Evolutionary conservation across 148 eudicot species (phyloP).

Genomic region (Rhododendron ovatum): DNA sequence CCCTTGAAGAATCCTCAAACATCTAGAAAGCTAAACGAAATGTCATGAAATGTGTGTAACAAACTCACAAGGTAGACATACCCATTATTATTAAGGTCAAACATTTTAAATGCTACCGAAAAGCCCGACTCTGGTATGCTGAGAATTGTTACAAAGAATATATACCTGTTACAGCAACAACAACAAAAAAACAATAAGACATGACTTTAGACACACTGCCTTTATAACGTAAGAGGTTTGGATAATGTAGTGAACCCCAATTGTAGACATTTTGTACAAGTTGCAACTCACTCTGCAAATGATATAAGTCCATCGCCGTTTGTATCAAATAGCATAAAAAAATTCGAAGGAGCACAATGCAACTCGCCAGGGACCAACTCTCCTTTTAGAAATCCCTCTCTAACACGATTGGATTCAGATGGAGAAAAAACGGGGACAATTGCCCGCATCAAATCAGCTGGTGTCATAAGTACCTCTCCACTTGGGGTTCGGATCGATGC

Average conservation of each 20-base stretch:
- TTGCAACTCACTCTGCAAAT: conserved; percentile 63
- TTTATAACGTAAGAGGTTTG: conserved; percentile 73
- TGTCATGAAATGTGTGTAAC: neutral
- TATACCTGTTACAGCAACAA: conserved; percentile 40
- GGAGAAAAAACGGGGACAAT: conserved; percentile 88
- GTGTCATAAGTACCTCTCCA: conserved; percentile 77
- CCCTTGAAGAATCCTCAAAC: neutral
- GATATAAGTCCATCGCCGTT: conserved; percentile 81
- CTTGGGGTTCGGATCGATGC: conserved; percentile 41
- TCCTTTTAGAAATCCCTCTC: conserved; percentile 69
- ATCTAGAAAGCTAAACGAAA: neutral
- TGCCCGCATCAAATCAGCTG: conserved; percentile 84
- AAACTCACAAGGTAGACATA: conserved; percentile 4
- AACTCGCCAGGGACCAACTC: conserved; percentile 52
- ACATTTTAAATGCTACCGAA: conserved; percentile 69
- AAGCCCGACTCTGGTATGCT: conserved; percentile 72
- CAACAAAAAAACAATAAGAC: neutral
- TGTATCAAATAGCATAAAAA: conserved; percentile 91
- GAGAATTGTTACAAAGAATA: conserved; percentile 61
- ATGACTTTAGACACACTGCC: neutral
- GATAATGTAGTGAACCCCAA: conserved; percentile 42
- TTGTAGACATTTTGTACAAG: neutral
- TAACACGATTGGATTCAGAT: conserved; percentile 53
- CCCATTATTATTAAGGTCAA: conserved; percentile 60
- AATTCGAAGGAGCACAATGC: conserved; percentile 66